Evolutionary conservation across 495 filamentous ascomycete genomes (phyloP), one percentile per base, ranked within the genome.

Genomic region (Penicillium robsamsonii): DNA sequence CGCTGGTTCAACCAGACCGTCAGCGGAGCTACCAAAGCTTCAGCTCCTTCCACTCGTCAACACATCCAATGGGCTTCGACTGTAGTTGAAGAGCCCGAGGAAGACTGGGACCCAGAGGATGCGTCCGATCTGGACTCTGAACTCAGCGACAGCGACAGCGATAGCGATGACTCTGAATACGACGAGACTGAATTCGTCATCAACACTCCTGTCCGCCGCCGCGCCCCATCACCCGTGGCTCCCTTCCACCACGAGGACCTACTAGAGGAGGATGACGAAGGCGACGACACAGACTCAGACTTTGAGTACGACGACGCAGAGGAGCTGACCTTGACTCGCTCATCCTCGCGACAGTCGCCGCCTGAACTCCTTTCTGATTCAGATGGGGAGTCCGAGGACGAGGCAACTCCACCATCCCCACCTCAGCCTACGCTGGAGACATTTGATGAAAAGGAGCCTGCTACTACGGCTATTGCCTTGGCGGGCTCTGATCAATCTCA

Each of bases 1-100:
- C 87, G 82, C 51, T 97, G 95, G 95, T 97, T 97, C 86, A 92
- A 97, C 83, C 86, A 93, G 75, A 91, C 89, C 56, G 90, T 97
- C 74, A 84, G 79, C 69, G 88, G 87, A 64, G 90, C 89, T 62
- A 74, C 72, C 71, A 77, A 79, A 65, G 67, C 74, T 54, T 66
- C 70, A 46, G 73, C 76, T 50, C 80, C 81, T 58, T 74, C 79
- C 50, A 79, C 82, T 58, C 79, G 86, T 42, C 80, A 79, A 62
- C 90, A 90, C 79, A 84, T 96, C 68, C 87, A 93, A 84, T 96
- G 90, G 90, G 87, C 89, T 42, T 90, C 96, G 61, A 77, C 83
- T 45, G 81, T 92, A 58, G 77, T 83, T 53, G 90, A 92, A 70
- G 85, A 90, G 59, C 79, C 83, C 35, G 85, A 88, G 62, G 85